Evolutionary conservation across 805 yeast species (phyloP), one percentile per base, ranked within the genome.

Genomic region (Ogataea nakhonphanomensis): DNA sequence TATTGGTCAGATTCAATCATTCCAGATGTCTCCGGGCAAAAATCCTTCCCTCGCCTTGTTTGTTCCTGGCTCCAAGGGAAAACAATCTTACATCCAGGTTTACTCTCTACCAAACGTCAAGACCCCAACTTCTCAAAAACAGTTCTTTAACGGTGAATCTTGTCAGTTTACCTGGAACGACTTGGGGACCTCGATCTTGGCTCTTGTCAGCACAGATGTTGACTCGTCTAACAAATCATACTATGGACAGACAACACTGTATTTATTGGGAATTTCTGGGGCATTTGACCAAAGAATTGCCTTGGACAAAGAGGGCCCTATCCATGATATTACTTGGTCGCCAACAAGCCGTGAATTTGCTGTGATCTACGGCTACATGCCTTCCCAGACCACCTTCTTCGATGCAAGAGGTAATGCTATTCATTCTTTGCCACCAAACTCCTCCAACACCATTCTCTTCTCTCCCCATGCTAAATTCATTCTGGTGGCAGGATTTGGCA

Each of bases 351-450:
- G 96, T 53, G 98, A 93, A 67, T 95, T 93, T 70, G 98, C 96
- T 45, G 99, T 93, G 31, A 88, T 86, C 41, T 90, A 90, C 59
- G 99, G 99, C 24, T 90, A 78, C 67, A 93, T 93, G 98, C 99
- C 99, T 2, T 87, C 96, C 22, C 83, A 84, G 56, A 90, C 97
- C 20, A 80, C 96, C 8, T 88, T 93, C 56, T 93, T 91, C 57
- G 98, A 93, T 66, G 79, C 95, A 21, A 79, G 97, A 56, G 99
- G 98, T 49, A 87, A 89, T 61, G 73, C 80, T 15, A 80, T 89
- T 50, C 85, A 83, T 61, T 76, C 88, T 1, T 73, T 93, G 55
- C 91, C 96, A 15, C 81, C 85, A 28, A 85, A 86, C 33, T 83
- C 97, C 39, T 81, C 93, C 61, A 93, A 93, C 66, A 87, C 96